Conservation (phyloP, 495 filamentous ascomycete species). For the Lasiosphaeriaceae sp. region DNA sequence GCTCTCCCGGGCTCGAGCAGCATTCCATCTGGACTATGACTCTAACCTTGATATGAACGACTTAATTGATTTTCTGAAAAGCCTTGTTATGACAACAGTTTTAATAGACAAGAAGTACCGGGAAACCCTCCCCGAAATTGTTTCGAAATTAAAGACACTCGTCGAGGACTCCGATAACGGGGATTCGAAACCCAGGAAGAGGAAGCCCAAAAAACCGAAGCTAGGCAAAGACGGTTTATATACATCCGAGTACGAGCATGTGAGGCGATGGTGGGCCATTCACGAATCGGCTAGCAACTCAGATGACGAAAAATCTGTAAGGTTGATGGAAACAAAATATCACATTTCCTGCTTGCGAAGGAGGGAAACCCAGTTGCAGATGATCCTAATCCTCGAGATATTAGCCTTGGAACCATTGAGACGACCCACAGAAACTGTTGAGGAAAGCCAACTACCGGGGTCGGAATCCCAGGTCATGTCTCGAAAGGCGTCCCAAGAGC, state of each 20-base stretch:
- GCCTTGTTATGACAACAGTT: conserved; percentile 65
- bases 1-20: conserved; percentile 77
- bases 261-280: conserved; percentile 74
- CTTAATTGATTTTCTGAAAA: conserved; percentile 64
- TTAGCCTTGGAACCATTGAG: conserved; percentile 64
- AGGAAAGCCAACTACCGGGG: conserved; percentile 39
- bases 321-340: conserved; percentile 46
- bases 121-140: conserved; percentile 64
- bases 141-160: conserved; percentile 58
- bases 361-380: conserved; percentile 83
- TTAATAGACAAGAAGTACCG: conserved; percentile 86
- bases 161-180: conserved; percentile 60
- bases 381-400: conserved; percentile 85
- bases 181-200: conserved; percentile 45
- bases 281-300: conserved; percentile 35
- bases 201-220: conserved; percentile 66
- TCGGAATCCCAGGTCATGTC: conserved; percentile 20
- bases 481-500: conserved; percentile 23
- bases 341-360: conserved; percentile 63
- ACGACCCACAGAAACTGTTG: conserved; percentile 32
- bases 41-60: conserved; percentile 52
- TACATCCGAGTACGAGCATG: conserved; percentile 66
- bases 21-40: conserved; percentile 60
- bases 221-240: conserved; percentile 75
- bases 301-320: conserved; percentile 33